These are phyloP conservation scores for Heterobasidion parviporum DNA, from an alignment of 1,284 basidiomycete genomes.

Conservation along the genomic window DNA sequence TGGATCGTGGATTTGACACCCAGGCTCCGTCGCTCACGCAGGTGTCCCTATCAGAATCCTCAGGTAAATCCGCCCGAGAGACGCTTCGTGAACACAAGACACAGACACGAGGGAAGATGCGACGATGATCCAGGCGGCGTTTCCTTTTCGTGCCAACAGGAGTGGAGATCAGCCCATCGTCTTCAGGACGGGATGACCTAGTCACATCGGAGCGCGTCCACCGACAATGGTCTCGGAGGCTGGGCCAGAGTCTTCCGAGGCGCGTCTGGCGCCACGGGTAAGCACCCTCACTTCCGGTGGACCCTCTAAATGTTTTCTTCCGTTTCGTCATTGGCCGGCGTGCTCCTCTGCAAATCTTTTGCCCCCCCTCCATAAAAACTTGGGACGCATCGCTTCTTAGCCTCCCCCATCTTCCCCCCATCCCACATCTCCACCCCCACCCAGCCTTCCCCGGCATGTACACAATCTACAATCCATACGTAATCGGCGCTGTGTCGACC, in stretches of 20 bases:
- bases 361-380: too few species aligned
- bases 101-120: too few species aligned
- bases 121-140: too few species aligned
- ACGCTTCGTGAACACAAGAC: too few species aligned
- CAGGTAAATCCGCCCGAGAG: too few species aligned
- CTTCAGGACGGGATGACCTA: too few species aligned
- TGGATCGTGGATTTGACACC: too few species aligned
- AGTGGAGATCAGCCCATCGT: too few species aligned
- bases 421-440: neutral
- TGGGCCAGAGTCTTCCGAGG: neutral
- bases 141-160: too few species aligned
- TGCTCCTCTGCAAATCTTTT: too few species aligned
- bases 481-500: neutral
- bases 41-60: too few species aligned
- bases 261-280: neutral
- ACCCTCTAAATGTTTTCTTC: neutral
- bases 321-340: neutral
- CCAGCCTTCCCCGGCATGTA: neutral
- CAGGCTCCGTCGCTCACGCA: too few species aligned
- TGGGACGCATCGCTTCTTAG: neutral
- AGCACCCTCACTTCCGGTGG: neutral
- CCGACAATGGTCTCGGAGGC: neutral
- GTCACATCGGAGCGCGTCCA: neutral
- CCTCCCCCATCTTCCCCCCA: neutral
- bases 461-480: neutral